phyloP scores from a whole-genome alignment of 352 stramenopile genomes.

The Pythium brassicae region DNA sequence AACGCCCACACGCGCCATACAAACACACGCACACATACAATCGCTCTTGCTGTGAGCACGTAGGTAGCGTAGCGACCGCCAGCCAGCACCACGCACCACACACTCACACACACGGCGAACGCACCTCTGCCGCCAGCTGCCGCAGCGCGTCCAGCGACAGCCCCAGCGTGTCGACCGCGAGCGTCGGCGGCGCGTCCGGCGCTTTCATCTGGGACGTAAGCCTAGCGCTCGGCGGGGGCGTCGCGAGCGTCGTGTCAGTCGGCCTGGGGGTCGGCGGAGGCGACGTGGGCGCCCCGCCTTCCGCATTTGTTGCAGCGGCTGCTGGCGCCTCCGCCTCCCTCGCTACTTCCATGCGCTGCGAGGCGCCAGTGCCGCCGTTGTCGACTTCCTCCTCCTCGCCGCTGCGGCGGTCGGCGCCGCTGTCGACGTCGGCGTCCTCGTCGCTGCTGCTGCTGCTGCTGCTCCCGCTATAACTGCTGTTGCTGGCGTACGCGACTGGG shows the following conservation, averaged over 20 bases:
- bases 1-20: not conserved
- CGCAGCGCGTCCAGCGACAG: not conserved
- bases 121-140: constrained; percentile 22
- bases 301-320: not conserved
- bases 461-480: constrained; percentile 6
- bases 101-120: constrained; percentile 2
- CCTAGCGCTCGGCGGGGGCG: too few species aligned
- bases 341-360: not conserved
- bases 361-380: not conserved
- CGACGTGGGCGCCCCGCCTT: too few species aligned
- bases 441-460: constrained; percentile 4
- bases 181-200: not conserved
- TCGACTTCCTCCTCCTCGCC: not conserved
- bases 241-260: too few species aligned
- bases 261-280: too few species aligned
- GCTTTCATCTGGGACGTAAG: too few species aligned
- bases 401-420: not conserved
- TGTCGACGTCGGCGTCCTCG: constrained; percentile 1
- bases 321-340: not conserved
- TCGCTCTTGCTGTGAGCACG: not conserved
- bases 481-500: constrained; percentile 24
- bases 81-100: too few species aligned
- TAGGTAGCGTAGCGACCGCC: too few species aligned
- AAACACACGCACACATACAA: constrained; percentile 24
- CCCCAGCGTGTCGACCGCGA: not conserved